Percentiles rank a stretch among this genome's conserved stretches.
These are phyloP conservation scores for Fomitopsis palustris DNA, from an alignment of 1,284 basidiomycete genomes.

Conservation along the genomic window DNA sequence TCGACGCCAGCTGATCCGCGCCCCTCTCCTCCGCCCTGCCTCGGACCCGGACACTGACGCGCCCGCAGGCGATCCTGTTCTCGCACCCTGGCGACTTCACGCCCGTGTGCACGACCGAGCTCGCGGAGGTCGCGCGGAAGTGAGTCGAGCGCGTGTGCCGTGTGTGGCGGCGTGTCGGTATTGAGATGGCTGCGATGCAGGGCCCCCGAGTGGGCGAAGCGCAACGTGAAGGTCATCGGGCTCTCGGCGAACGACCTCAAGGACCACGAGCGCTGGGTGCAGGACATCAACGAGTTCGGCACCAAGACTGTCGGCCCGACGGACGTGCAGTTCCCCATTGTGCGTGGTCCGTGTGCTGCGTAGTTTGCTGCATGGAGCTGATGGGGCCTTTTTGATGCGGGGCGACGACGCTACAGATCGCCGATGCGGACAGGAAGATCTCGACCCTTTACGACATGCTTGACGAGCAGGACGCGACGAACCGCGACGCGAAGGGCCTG, in stretches of 20 bases:
- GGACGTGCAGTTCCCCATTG: conserved; percentile 88
- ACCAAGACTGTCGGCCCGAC: conserved; percentile 58
- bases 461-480: conserved; percentile 92
- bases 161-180: neutral
- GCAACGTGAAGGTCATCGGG: conserved; percentile 92
- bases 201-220: conserved; percentile 79
- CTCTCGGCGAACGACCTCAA: conserved; percentile 90
- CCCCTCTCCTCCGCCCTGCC: too few relatives aligned
- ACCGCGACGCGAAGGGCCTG: conserved; percentile 88
- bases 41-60: too few relatives aligned
- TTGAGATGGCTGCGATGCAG: conserved; percentile 25
- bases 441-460: conserved; percentile 93
- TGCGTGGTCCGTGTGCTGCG: conserved; percentile 33
- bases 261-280: conserved; percentile 87
- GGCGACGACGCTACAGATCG: conserved; percentile 56
- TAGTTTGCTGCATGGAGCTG: neutral
- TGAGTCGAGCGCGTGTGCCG: conserved; percentile 6
- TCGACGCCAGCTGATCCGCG: neutral
- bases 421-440: conserved; percentile 85
- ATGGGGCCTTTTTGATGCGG: neutral
- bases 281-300: conserved; percentile 88
- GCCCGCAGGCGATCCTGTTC: conserved; percentile 75
- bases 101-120: conserved; percentile 93
- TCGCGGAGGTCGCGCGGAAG: conserved; percentile 89
- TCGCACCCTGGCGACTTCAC: conserved; percentile 90